Evolutionary conservation across 2,329 filamentous ascomycete species (phyloP).

Genomic region (Phaeosphaeria sp.): DNA sequence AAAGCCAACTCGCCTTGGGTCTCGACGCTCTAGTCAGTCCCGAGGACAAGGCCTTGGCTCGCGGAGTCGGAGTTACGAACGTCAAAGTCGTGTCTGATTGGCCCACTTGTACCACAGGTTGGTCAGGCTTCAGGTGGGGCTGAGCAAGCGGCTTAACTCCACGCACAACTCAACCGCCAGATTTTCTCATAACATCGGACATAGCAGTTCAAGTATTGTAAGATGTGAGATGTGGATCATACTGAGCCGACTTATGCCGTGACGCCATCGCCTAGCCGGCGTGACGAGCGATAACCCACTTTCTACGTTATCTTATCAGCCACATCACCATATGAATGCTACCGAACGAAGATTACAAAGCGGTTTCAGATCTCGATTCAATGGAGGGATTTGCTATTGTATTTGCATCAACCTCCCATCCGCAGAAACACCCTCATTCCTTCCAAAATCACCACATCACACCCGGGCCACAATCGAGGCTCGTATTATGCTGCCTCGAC

Average conservation of each 20-base stretch:
- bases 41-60: not conserved
- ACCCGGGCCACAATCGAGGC: not conserved
- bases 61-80: slow-evolving; percentile 2
- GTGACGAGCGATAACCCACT: not conserved
- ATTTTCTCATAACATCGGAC: not conserved
- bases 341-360: too few relatives aligned
- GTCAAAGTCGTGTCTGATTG: not conserved
- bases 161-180: not conserved
- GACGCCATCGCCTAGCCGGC: not conserved
- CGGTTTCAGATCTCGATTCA: too few relatives aligned
- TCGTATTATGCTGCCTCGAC: not conserved
- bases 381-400: too few relatives aligned
- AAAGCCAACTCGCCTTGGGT: not conserved
- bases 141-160: not conserved
- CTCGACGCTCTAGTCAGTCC: not conserved
- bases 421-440: too few relatives aligned
- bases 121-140: not conserved
- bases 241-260: not conserved
- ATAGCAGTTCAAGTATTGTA: not conserved
- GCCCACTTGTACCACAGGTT: not conserved
- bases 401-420: too few relatives aligned
- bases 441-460: too few relatives aligned
- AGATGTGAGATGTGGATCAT: not conserved
- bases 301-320: not conserved
- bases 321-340: not conserved